phyloP scores from a whole-genome alignment of 2,329 filamentous ascomycete species.

The Beauveria bassiana region DNA sequence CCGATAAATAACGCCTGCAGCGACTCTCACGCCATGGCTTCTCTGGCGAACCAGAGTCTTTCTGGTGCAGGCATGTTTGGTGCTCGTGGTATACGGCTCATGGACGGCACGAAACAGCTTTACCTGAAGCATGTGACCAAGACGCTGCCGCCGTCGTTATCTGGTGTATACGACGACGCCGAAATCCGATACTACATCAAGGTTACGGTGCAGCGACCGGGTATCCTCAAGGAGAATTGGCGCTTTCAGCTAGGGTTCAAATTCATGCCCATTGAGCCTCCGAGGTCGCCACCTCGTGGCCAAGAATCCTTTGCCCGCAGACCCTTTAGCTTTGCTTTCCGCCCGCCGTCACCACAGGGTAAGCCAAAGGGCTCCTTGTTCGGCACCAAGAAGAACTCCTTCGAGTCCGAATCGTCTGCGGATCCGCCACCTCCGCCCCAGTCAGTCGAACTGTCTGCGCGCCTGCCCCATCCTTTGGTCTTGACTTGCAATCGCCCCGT shows the following conservation, averaged over 20 bases:
- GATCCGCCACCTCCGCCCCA: constrained; percentile 36
- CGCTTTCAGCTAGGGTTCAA: constrained; percentile 63
- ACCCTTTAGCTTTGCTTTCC: constrained; percentile 49
- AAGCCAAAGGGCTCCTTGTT: constrained; percentile 56
- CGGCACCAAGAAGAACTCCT: constrained; percentile 29
- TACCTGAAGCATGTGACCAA: constrained; percentile 67
- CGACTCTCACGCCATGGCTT: constrained; percentile 42
- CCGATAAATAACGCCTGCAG: constrained; percentile 68
- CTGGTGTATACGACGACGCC: constrained; percentile 77
- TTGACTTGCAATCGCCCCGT: constrained; percentile 83
- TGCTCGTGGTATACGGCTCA: constrained; percentile 43
- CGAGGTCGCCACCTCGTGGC: constrained; percentile 56
- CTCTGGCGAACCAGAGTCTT: constrained; percentile 40
- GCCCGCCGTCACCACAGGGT: constrained; percentile 23
- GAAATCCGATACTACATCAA: constrained; percentile 95
- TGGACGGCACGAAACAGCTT: constrained; percentile 56
- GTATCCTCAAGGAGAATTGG: constrained; percentile 86
- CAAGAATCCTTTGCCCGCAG: constrained; percentile 82
- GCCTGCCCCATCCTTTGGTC: constrained; percentile 79
- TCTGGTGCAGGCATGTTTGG: constrained; percentile 45
- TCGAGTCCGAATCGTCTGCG: constrained; percentile 1
- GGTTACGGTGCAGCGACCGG: constrained; percentile 83
- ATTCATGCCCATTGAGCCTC: constrained; percentile 88
- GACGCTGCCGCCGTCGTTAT: constrained; percentile 81
- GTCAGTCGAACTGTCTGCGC: constrained; percentile 67